Evolutionary conservation across 345 rosid species (phyloP).

Genomic region (Boechera stricta): DNA sequence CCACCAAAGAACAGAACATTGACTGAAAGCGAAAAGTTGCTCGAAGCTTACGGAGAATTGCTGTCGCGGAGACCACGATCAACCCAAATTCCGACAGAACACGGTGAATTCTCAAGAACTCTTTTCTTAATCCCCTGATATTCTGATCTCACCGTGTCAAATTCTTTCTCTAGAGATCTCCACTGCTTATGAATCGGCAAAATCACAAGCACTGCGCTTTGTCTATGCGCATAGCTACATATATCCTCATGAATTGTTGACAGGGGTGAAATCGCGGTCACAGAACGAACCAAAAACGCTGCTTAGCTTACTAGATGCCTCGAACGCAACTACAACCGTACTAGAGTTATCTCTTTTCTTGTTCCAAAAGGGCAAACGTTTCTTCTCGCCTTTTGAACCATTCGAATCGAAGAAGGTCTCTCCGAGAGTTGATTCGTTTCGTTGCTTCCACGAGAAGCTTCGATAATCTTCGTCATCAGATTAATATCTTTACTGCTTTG

Average conservation of each 20-base stretch:
- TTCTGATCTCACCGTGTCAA: constrained; percentile 60
- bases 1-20: constrained; percentile 77
- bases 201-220: constrained; percentile 60
- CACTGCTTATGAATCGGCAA: constrained; percentile 75
- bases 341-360: constrained; percentile 49
- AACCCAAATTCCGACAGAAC: constrained; percentile 74
- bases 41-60: constrained; percentile 51
- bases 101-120: constrained; percentile 67
- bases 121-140: constrained; percentile 56
- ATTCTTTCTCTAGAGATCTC: constrained; percentile 56
- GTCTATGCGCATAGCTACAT: constrained; percentile 57
- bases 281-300: constrained; percentile 60
- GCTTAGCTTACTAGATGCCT: constrained; percentile 60
- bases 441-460: constrained; percentile 71
- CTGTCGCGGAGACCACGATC: constrained; percentile 73
- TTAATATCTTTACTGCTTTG: constrained; percentile 61
- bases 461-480: constrained; percentile 69
- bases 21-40: constrained; percentile 52
- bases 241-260: constrained; percentile 65
- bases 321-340: constrained; percentile 61
- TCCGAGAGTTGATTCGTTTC: constrained; percentile 76
- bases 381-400: constrained; percentile 81
- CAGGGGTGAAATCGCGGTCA: constrained; percentile 71
- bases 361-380: constrained; percentile 75
- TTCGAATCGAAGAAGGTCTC: constrained; percentile 76